A percentile compares a stretch with the other conserved stretches of the same genome.
Conservation (phyloP, 305 asterid species). For the Lippia alba region DNA sequence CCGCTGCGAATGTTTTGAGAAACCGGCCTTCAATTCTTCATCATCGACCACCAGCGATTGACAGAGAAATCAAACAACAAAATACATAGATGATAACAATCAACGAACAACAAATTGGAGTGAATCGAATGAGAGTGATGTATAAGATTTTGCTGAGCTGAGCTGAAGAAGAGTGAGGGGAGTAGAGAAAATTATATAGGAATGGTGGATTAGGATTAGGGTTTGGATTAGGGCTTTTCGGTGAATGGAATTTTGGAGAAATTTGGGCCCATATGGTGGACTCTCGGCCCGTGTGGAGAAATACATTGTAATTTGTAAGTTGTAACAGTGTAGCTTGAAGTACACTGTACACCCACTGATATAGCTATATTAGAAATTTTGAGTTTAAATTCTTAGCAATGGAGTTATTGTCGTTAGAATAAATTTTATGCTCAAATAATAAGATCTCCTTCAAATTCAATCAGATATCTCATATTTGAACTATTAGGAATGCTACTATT, state of each 20-base stretch:
- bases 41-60: conserved; percentile 7
- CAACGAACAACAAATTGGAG: not conserved
- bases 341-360: too few species aligned
- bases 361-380: too few species aligned
- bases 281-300: too few species aligned
- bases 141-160: not conserved
- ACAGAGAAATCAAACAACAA: not conserved
- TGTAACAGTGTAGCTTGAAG: too few species aligned
- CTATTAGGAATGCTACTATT: too few species aligned
- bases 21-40: conserved; percentile 49
- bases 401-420: too few species aligned
- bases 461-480: too few species aligned
- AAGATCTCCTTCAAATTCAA: too few species aligned
- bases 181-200: conserved; percentile 23
- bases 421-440: too few species aligned
- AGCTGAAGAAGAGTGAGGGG: not conserved
- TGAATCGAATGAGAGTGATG: not conserved
- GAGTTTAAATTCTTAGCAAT: too few species aligned
- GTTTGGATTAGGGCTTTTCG: conserved; percentile 31
- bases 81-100: not conserved
- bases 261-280: not conserved
- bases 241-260: conserved; percentile 32
- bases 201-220: conserved; percentile 28
- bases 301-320: too few species aligned
- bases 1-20: conserved; percentile 77